Conservation (phyloP, 225 moss, liverwort and hornwort species). For the Polytrichum commune region DNA sequence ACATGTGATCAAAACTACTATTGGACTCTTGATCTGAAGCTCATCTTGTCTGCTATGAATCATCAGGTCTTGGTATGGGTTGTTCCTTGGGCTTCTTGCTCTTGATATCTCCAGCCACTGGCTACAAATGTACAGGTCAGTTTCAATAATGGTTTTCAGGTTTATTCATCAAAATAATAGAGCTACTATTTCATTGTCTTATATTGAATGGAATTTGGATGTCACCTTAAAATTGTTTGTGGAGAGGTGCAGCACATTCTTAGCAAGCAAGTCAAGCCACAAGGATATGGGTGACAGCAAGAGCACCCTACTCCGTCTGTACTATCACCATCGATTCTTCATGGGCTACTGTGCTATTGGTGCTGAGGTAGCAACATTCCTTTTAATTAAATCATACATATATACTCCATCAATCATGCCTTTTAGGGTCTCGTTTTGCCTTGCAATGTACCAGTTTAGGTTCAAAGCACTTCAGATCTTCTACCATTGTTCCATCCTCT, state of each 20-base stretch:
- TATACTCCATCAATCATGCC: no score
- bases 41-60: slow-evolving; percentile 7
- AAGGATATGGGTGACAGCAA: slow-evolving; percentile 94
- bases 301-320: slow-evolving; percentile 75
- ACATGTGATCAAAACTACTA: slow-evolving; percentile 2
- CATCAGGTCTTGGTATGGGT: slow-evolving; percentile 39
- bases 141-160: background rate
- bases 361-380: slow-evolving; percentile 56
- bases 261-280: slow-evolving; percentile 87
- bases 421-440: no score
- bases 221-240: background rate
- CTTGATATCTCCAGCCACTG: slow-evolving; percentile 97
- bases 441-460: no score
- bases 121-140: slow-evolving; percentile 96
- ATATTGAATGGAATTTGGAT: no score
- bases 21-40: no score
- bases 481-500: no score
- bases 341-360: slow-evolving; percentile 95
- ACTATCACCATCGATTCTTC: slow-evolving; percentile 84
- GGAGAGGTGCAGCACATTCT: slow-evolving; percentile 65
- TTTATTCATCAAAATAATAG: no score
- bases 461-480: no score
- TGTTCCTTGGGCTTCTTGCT: slow-evolving; percentile 83
- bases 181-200: no score
- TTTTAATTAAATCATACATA: no score